These are phyloP conservation scores for Wickerhamomyces bovis DNA, from an alignment of 805 yeast species.

Conservation along the genomic window DNA sequence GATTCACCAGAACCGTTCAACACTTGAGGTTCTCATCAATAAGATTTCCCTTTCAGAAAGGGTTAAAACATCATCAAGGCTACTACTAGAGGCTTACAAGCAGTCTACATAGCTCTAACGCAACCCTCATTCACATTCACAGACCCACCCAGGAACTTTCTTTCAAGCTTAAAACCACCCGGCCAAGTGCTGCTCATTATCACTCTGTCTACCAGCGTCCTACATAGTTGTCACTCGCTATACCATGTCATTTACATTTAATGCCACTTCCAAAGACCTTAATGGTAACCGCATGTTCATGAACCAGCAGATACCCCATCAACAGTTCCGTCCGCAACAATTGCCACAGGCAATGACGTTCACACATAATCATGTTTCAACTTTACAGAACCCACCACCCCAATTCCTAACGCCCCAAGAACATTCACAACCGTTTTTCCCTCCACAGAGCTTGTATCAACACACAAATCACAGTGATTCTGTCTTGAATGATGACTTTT, in stretches of 20 bases:
- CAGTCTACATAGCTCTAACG: no score
- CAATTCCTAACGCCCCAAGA: background rate
- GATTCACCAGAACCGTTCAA: no score
- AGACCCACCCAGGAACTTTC: no score
- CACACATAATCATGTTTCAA: background rate
- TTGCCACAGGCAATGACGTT: background rate
- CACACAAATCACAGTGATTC: background rate
- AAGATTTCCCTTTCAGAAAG: no score
- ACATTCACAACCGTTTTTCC: background rate
- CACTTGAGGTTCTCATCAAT: no score
- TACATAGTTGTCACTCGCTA: background rate
- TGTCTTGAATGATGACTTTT: conserved; percentile 10
- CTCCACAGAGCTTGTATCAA: background rate
- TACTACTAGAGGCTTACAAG: no score
- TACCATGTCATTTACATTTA: background rate
- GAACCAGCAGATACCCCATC: background rate
- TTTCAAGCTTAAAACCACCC: no score
- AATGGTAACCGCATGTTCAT: background rate
- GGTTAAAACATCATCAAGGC: no score
- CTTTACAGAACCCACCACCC: background rate
- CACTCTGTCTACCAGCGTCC: background rate
- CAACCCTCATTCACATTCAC: no score
- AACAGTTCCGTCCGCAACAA: background rate
- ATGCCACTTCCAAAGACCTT: background rate
- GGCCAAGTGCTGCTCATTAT: no score